Conservation (phyloP, 1,139 yeast genomes). For the Lizanozyma gosingica region DNA sequence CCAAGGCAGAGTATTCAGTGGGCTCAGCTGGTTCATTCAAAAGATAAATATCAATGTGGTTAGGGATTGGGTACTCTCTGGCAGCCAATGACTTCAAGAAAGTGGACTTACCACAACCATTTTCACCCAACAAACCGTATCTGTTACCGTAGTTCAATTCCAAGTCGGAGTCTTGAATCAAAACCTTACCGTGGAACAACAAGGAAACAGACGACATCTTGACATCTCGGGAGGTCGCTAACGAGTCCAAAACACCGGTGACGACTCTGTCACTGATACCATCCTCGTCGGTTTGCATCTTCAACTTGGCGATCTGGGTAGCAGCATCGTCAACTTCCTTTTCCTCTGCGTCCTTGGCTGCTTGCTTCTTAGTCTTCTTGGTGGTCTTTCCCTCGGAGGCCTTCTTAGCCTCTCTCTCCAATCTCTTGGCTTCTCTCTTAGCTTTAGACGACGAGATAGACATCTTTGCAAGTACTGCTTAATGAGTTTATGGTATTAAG, state of each 20-base stretch:
- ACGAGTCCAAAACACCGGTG: slow-evolving; percentile 91
- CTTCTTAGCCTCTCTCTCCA: slow-evolving; percentile 54
- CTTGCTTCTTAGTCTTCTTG: slow-evolving; percentile 52
- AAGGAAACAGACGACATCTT: slow-evolving; percentile 85
- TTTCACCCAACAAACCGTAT: slow-evolving; percentile 94
- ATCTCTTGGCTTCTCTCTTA: slow-evolving; percentile 85
- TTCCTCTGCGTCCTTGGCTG: slow-evolving; percentile 49
- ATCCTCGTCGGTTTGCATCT: slow-evolving; percentile 85
- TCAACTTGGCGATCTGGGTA: slow-evolving; percentile 74
- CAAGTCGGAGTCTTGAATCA: slow-evolving; percentile 81
- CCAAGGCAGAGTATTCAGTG: slow-evolving; percentile 83
- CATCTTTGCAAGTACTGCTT: too few species aligned
- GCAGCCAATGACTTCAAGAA: slow-evolving; percentile 88
- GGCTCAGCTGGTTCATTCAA: slow-evolving; percentile 98
- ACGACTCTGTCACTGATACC: slow-evolving; percentile 96
- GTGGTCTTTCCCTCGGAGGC: slow-evolving; percentile 63
- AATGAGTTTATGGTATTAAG: too few species aligned
- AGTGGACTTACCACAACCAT: slow-evolving; percentile 98
- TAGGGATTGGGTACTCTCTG: slow-evolving; percentile 93
- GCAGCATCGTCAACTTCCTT: slow-evolving; percentile 53
- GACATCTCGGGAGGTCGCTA: slow-evolving; percentile 87
- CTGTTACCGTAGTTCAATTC: slow-evolving; percentile 97
- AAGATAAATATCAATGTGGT: slow-evolving; percentile 79
- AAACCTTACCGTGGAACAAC: slow-evolving; percentile 94
- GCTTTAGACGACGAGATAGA: slow-evolving; percentile 87